These are phyloP conservation scores for Cupressus sempervirens DNA, from an alignment of 75 land plant species.

Conservation along the genomic window DNA sequence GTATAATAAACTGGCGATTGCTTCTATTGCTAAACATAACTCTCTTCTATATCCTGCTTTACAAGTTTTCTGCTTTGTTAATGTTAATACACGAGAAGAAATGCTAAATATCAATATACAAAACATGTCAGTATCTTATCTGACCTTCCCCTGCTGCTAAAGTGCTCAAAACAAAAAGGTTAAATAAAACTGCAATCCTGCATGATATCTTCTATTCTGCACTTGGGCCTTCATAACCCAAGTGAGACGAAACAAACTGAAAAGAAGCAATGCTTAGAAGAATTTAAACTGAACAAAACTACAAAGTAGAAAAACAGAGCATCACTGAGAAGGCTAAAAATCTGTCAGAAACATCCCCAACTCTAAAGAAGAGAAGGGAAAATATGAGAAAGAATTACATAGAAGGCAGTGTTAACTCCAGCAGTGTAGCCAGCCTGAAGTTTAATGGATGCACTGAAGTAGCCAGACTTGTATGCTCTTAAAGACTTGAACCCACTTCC, in stretches of 20 bases:
- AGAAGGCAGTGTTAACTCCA: slow-evolving; percentile 71
- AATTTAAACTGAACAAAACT: background rate
- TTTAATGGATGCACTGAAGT: slow-evolving; percentile 62
- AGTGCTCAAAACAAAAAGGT: no score
- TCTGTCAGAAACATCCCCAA: background rate
- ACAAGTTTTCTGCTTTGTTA: background rate
- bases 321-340: background rate
- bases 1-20: background rate
- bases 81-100: background rate
- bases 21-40: background rate
- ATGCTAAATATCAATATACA: background rate
- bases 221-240: background rate
- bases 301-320: background rate
- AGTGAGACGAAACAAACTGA: background rate
- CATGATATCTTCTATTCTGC: background rate
- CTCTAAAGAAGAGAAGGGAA: background rate
- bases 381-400: slow-evolving; percentile 24
- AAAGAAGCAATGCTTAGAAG: no score
- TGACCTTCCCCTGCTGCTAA: background rate
- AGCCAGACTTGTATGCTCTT: slow-evolving; percentile 44
- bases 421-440: slow-evolving; percentile 77
- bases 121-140: background rate
- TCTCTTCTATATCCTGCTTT: background rate
- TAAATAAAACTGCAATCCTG: background rate
- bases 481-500: slow-evolving; percentile 79